Conservation (phyloP, 1,284 basidiomycete genomes). For the Leccinum subspadiceum region DNA sequence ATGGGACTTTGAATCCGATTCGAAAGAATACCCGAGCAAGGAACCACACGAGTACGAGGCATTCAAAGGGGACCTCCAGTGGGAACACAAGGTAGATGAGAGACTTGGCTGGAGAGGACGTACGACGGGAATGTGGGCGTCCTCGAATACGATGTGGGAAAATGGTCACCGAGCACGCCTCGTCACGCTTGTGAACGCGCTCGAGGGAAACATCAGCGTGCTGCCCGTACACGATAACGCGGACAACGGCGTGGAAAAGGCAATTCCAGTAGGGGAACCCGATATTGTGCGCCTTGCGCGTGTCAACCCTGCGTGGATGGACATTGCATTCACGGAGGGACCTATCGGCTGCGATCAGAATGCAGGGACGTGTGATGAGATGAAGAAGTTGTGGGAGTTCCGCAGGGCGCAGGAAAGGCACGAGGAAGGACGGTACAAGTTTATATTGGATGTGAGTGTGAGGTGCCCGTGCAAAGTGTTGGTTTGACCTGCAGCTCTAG, state of each 20-base stretch:
- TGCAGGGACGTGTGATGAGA: no score
- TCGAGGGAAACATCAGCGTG: slow-evolving; percentile 31
- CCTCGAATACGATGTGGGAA: slow-evolving; percentile 45
- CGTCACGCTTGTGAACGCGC: slow-evolving; percentile 37
- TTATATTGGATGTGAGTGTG: no score
- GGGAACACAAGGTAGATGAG: slow-evolving; percentile 56
- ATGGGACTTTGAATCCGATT: slow-evolving; percentile 36
- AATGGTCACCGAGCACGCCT: slow-evolving; percentile 44
- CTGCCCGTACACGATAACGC: slow-evolving; percentile 16
- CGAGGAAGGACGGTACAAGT: no score
- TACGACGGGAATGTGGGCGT: slow-evolving; percentile 62
- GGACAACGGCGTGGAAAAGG: slow-evolving; percentile 1
- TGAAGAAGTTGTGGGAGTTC: no score
- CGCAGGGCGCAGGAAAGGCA: no score
- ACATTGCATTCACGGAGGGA: no score
- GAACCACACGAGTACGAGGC: slow-evolving; percentile 23
- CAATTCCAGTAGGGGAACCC: slow-evolving; percentile 1
- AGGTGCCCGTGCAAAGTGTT: no score
- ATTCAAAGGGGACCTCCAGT: slow-evolving; percentile 45
- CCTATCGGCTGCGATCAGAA: no score
- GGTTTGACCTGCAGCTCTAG: slow-evolving; percentile 27
- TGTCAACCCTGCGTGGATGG: no score
- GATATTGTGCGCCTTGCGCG: no score
- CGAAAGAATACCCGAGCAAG: slow-evolving; percentile 3
- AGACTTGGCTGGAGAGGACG: slow-evolving; percentile 64